A percentile compares a stretch with the other conserved stretches of the same genome.
phyloP scores from a whole-genome alignment of 768 basidiomycete genomes.

The Peribolospora baueri region DNA sequence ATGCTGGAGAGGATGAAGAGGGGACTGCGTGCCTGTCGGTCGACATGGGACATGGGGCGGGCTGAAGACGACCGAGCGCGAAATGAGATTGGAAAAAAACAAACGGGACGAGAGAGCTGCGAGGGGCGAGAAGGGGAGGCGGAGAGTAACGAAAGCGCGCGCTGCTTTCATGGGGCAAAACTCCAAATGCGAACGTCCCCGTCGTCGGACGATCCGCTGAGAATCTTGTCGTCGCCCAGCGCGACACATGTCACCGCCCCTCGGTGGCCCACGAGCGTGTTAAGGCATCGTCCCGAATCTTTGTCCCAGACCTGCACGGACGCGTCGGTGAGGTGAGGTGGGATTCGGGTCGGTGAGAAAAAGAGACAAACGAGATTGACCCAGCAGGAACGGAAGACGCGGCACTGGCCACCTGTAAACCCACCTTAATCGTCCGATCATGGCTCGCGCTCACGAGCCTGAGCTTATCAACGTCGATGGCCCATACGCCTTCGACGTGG shows the following conservation, averaged over 20 bases:
- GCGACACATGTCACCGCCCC: conserved; percentile 79
- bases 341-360: not conserved
- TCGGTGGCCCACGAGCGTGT: conserved; percentile 78
- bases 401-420: conserved; percentile 12
- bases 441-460: conserved; percentile 80
- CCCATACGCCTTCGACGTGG: conserved; percentile 97
- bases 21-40: too few relatives aligned
- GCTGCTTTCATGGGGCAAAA: not conserved
- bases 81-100: too few relatives aligned
- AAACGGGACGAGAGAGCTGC: too few relatives aligned
- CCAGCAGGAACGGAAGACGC: conserved; percentile 1
- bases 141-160: too few relatives aligned
- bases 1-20: too few relatives aligned
- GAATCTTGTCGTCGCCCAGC: conserved; percentile 75
- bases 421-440: conserved; percentile 86
- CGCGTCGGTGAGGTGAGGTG: conserved; percentile 9
- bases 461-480: conserved; percentile 63
- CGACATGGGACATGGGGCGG: not conserved
- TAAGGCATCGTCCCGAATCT: conserved; percentile 61
- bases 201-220: conserved; percentile 14
- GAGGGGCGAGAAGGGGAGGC: too few relatives aligned
- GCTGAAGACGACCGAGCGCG: too few relatives aligned
- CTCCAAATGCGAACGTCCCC: conserved; percentile 15
- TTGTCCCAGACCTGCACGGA: conserved; percentile 61
- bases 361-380: not conserved